These are phyloP conservation scores for Cladobotryum mycophilum DNA, from an alignment of 2,329 filamentous ascomycete genomes.

Conservation along the genomic window DNA sequence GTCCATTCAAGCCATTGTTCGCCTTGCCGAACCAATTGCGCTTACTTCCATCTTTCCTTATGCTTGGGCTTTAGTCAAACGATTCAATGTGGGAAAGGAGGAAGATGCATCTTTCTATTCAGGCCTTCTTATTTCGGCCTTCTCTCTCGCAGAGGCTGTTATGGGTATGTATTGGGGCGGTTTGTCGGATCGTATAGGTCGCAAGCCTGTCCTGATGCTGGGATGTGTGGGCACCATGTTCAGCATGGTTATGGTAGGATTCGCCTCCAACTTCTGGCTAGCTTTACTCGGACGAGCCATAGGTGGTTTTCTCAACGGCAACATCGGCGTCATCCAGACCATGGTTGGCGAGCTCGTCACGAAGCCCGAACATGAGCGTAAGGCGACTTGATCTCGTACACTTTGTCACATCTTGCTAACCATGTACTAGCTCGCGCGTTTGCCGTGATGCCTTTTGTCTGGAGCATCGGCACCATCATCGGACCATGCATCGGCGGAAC, in stretches of 20 bases:
- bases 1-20: conserved; percentile 66
- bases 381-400: conserved; percentile 30
- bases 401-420: conserved; percentile 10
- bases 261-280: conserved; percentile 77
- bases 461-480: conserved; percentile 83
- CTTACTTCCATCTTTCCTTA: conserved; percentile 92
- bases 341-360: conserved; percentile 87
- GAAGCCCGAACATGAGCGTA: conserved; percentile 79
- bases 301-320: conserved; percentile 82
- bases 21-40: conserved; percentile 86
- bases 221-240: conserved; percentile 78
- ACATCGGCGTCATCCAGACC: conserved; percentile 84
- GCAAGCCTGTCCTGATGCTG: conserved; percentile 77
- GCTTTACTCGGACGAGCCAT: conserved; percentile 69
- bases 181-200: conserved; percentile 72
- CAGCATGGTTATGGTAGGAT: conserved; percentile 76
- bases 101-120: conserved; percentile 82
- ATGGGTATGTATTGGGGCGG: conserved; percentile 87
- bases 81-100: conserved; percentile 64
- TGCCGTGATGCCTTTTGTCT: conserved; percentile 90
- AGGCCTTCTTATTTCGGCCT: conserved; percentile 80
- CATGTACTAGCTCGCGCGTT: conserved; percentile 65
- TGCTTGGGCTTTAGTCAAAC: conserved; percentile 75
- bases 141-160: conserved; percentile 72
- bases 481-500: conserved; percentile 83